Evolutionary conservation across 2,329 filamentous ascomycete genomes (phyloP), one percentile per base, ranked within the genome.

Genomic region (Pseudogymnoascus sp.): DNA sequence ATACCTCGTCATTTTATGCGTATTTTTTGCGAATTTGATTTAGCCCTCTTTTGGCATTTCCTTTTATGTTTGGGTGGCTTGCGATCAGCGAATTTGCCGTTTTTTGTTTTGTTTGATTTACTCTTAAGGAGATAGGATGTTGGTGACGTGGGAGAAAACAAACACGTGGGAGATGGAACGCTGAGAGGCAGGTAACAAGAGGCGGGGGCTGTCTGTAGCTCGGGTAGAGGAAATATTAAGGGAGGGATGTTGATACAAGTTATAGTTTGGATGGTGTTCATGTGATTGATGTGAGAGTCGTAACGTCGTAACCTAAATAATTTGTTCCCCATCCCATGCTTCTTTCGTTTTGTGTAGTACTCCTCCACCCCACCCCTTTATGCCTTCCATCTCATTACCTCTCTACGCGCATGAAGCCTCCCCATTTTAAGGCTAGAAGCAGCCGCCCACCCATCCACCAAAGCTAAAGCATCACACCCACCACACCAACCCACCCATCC

Each of bases 401-500:
- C 5, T 13, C 19, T 23, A 1, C 2, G 11, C 10, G 4, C 4
- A 44, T 44, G 8, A 10, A 44, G 2, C 13, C 1, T 19, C 11
- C 2, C 38, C 9, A 42, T 4, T 21, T 11, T 11, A 44, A 47
- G 21, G 8, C 13, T 7, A 44, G 6, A 47, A 26, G 5, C 42
- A 4, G 8, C 19, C 15, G n/a, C n/a, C 3, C 11, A 4, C 42
- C 10, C 42, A 47, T 13, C 5, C 13, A 26, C 21, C 7, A 23
- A 4, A 47, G 5, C 21, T 47, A 47, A 72, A 91, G 80, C 78
- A 96, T 88, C 19, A 87, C 82, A 4, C 97, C 83, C 62, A 91
- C 89, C 44, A 97, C 76, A 74, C 91, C 91, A 26, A 96, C 75
- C 88, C 93, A 99, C 0, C 95, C 95, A 76, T 99, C 95, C 0